Conservation (phyloP, 139 green algal genomes). For the Marvania coccoides region DNA sequence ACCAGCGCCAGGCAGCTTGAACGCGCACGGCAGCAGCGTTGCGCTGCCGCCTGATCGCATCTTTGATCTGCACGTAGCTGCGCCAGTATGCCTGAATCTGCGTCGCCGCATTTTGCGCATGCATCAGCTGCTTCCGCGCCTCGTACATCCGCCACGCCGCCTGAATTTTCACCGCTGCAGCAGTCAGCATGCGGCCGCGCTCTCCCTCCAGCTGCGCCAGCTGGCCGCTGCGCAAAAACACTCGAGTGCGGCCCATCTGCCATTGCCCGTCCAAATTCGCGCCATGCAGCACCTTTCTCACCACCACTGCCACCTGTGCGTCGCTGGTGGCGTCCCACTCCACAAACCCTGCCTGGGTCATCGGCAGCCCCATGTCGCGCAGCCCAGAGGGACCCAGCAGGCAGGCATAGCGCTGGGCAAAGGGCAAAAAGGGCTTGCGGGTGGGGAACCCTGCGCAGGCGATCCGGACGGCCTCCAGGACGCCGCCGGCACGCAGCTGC, state of each 20-base stretch:
- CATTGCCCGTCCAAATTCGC: slow-evolving; percentile 32
- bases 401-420: slow-evolving; percentile 39
- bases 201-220: slow-evolving; percentile 46
- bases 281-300: slow-evolving; percentile 21
- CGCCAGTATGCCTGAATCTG: slow-evolving; percentile 47
- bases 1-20: slow-evolving; percentile 36
- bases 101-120: slow-evolving; percentile 1
- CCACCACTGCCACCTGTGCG: slow-evolving; percentile 18
- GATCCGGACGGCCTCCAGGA: slow-evolving; percentile 94
- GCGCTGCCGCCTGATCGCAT: slow-evolving; percentile 4
- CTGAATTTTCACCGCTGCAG: slow-evolving; percentile 36
- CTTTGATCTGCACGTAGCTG: not conserved
- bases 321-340: slow-evolving; percentile 13
- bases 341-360: slow-evolving; percentile 7
- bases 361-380: not conserved
- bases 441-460: slow-evolving; percentile 90
- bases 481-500: slow-evolving; percentile 91
- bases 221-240: slow-evolving; percentile 65
- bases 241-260: slow-evolving; percentile 69
- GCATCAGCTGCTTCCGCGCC: slow-evolving; percentile 10
- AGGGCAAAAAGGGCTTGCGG: slow-evolving; percentile 49
- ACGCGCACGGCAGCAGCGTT: slow-evolving; percentile 34
- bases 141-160: slow-evolving; percentile 19
- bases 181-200: slow-evolving; percentile 19
- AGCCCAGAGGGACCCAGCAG: slow-evolving; percentile 9